Evolutionary conservation across 2,329 filamentous ascomycete species (phyloP), one percentile per base, ranked within the genome.

Genomic region (Stylonectria norvegica): DNA sequence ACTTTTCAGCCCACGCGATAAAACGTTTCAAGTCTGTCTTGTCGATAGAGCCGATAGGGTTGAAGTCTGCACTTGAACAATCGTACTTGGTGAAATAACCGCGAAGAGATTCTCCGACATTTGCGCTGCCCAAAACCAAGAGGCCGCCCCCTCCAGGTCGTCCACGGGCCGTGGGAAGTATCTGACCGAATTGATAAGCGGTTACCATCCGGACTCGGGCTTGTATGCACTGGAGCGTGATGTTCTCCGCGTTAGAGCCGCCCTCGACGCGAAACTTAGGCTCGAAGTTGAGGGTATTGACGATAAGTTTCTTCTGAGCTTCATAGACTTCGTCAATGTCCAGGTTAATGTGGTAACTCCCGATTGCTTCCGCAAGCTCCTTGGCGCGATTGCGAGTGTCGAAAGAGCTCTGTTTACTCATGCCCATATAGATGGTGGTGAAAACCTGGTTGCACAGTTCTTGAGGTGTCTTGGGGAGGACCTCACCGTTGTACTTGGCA

Each of bases 241-340:
- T 62, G 41, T 85, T 85, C 53, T 50, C 42, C 11, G 43, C 34
- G 1, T 42, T 34, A 11, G 67, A 68, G 5, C 84, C 84, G 5
- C 84, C 84, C 40, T 87, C 72, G 5, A 49, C 72, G 47, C 73
- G 76, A 73, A 63, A 67, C 30, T 53, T 57, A 3, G 63, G 60
- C 12, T 56, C 53, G 50, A 86, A 87, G 28, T 68, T 69, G 2
- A 80, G 78, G 0, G 78, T 73, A 2, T 70, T 60, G 0, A 72
- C 70, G 39, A 89, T 70, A 1, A 89, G 64, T 30, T 71, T 72
- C 50, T 76, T 79, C 36, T 81, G 67, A 0, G 83, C 76, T 15
- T 75, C 68, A 45, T 81, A 79, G 7, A 83, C 73, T 2, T 73
- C 71, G 56, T 91, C 87, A 41, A 91, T 89, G 54, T 89, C 79